phyloP scores from a whole-genome alignment of 148 eudicot genomes.

The Pouteria glomerata region DNA sequence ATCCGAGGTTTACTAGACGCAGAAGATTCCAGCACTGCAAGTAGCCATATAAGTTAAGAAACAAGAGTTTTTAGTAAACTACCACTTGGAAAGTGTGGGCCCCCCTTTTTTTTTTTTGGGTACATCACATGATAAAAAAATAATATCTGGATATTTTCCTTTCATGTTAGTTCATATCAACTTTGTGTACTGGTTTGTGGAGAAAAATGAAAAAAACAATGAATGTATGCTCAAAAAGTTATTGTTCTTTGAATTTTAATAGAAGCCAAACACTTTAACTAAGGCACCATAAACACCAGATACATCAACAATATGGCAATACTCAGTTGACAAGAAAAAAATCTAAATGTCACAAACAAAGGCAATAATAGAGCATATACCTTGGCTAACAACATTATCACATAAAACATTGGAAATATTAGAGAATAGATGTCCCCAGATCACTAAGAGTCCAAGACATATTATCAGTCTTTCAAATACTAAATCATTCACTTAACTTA shows the following conservation, averaged over 20 bases:
- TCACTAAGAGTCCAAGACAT: no score
- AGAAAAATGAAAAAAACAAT: neutral
- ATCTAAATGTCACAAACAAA: neutral
- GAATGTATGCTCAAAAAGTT: neutral
- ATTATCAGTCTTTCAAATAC: no score
- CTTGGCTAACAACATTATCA: no score
- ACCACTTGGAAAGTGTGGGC: neutral
- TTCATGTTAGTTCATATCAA: neutral
- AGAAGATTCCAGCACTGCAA: conserved; percentile 50
- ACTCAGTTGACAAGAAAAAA: neutral
- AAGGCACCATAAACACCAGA: neutral
- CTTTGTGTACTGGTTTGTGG: neutral
- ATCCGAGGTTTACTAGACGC: conserved; percentile 36
- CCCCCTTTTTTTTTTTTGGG: no score
- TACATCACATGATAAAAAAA: neutral
- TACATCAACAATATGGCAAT: neutral
- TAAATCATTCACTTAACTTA: neutral
- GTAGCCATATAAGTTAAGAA: conserved; percentile 13
- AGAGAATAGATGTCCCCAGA: neutral
- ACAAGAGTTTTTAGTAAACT: conserved; percentile 2
- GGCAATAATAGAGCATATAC: neutral
- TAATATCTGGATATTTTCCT: neutral
- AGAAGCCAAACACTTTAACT: neutral
- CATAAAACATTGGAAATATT: neutral
- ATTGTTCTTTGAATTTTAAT: neutral